Percentiles rank a stretch among this genome's conserved stretches.
Conservation (phyloP, 2,329 filamentous ascomycete genomes). For the Huntiella bhutanensis region DNA sequence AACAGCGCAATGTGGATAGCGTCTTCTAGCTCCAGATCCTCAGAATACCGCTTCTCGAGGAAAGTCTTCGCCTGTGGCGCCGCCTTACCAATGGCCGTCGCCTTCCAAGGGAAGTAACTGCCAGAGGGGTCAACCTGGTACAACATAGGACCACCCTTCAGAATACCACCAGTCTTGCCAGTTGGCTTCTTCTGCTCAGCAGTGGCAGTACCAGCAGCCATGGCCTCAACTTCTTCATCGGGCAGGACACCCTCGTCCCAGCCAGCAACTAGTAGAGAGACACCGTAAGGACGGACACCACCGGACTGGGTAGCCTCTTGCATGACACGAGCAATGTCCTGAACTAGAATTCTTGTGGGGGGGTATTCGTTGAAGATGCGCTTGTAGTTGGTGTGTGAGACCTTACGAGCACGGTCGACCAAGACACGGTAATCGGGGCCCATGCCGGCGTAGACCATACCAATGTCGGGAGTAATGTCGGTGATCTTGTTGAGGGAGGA, state of each 20-base stretch:
- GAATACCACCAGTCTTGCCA: constrained; percentile 83
- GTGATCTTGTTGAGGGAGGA: constrained; percentile 93
- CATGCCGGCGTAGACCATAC: constrained; percentile 99
- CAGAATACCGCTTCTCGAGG: constrained; percentile 96
- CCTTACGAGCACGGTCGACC: constrained; percentile 94
- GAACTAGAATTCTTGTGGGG: constrained; percentile 96
- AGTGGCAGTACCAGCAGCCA: constrained; percentile 24
- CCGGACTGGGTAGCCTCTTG: constrained; percentile 97
- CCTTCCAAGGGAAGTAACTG: constrained; percentile 99
- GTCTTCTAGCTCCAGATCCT: constrained; percentile 91
- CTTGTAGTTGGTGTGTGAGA: constrained; percentile 97
- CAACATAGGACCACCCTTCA: constrained; percentile 90
- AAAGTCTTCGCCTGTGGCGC: constrained; percentile 98
- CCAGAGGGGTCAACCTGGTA: constrained; percentile 99
- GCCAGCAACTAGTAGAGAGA: constrained; percentile 84
- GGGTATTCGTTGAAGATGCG: constrained; percentile 99
- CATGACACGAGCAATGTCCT: constrained; percentile 94
- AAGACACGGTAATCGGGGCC: constrained; percentile 94
- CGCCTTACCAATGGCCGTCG: constrained; percentile 95
- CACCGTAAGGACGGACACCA: constrained; percentile 90
- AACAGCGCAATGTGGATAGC: constrained; percentile 95
- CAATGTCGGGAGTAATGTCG: constrained; percentile 95
- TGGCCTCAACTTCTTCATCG: constrained; percentile 47
- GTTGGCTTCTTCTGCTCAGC: constrained; percentile 51
- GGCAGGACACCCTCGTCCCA: constrained; percentile 96